A percentile compares a stretch with the other conserved stretches of the same genome.
Evolutionary conservation across 306 rosid genomes (phyloP).

Genomic region (Trifolium subterraneum): DNA sequence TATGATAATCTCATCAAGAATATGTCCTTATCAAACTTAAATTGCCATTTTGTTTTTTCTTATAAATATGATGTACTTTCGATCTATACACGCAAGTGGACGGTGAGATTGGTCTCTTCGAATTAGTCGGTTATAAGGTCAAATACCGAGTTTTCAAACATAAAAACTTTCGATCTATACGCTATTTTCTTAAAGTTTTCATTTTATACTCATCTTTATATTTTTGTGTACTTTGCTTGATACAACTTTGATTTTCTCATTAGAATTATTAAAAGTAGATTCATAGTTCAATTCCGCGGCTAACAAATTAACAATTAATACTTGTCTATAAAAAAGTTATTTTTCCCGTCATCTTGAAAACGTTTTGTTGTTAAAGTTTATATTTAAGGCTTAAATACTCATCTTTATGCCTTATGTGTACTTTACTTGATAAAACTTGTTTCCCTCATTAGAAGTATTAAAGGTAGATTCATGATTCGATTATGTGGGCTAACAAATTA

Average conservation of each 20-base stretch:
- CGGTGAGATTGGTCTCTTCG: too few relatives aligned
- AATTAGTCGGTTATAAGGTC: too few relatives aligned
- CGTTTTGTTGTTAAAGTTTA: neutral
- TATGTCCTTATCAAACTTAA: conserved; percentile 43
- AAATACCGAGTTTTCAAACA: too few relatives aligned
- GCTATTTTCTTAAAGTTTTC: conserved; percentile 34
- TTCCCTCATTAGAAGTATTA: neutral
- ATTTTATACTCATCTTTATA: conserved; percentile 9
- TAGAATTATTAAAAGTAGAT: neutral
- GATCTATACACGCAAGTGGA: conserved; percentile 44
- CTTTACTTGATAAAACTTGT: neutral
- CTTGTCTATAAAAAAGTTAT: too few relatives aligned
- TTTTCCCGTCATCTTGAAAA: too few relatives aligned
- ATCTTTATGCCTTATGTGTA: conserved; percentile 10
- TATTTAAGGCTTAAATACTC: conserved; percentile 11
- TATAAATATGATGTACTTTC: conserved; percentile 17
- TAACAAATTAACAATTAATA: too few relatives aligned
- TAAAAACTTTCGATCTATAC: conserved; percentile 43
- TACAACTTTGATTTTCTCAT: neutral
- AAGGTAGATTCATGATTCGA: neutral
- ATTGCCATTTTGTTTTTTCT: conserved; percentile 12
- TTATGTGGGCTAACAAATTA: neutral
- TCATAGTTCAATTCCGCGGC: too few relatives aligned
- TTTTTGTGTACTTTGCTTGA: conserved; percentile 13
- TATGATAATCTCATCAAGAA: neutral